phyloP scores from a whole-genome alignment of 768 basidiomycete genomes.

The Suillus cothurnatus region DNA sequence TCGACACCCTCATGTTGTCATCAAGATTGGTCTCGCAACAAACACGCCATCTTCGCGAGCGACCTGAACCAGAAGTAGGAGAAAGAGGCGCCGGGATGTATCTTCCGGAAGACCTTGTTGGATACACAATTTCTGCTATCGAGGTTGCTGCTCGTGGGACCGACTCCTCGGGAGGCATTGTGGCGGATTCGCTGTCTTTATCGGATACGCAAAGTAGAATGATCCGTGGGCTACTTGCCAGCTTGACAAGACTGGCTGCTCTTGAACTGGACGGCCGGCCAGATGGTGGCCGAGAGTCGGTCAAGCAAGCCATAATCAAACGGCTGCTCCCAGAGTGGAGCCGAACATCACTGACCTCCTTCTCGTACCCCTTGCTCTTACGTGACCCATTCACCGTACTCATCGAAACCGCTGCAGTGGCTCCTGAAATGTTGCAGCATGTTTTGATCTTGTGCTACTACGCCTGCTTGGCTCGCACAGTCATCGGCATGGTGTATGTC shows the following conservation, averaged over 20 bases:
- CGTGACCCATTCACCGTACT: conserved; percentile 90
- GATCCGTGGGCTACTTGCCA: conserved; percentile 74
- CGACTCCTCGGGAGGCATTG: conserved; percentile 45
- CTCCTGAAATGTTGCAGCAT: conserved; percentile 87
- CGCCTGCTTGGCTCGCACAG: conserved; percentile 82
- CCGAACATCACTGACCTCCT: conserved; percentile 77
- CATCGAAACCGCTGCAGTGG: conserved; percentile 87
- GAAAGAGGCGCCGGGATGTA: conserved; percentile 87
- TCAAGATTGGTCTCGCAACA: conserved; percentile 83
- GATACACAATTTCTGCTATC: conserved; percentile 81
- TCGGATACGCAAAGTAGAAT: conserved; percentile 78
- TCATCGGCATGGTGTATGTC: conserved; percentile 83
- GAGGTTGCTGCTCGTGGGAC: conserved; percentile 82
- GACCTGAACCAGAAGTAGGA: conserved; percentile 67
- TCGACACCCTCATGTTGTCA: conserved; percentile 82
- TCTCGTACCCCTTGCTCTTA: conserved; percentile 83
- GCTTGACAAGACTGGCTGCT: conserved; percentile 64
- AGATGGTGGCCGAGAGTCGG: conserved; percentile 76
- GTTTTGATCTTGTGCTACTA: conserved; percentile 91
- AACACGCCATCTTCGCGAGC: conserved; percentile 77
- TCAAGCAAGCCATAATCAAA: conserved; percentile 87
- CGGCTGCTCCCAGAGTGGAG: conserved; percentile 92
- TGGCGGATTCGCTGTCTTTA: conserved; percentile 64
- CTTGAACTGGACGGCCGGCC: conserved; percentile 69
- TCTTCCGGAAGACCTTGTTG: conserved; percentile 87